Evolutionary conservation across 179 eudicot genomes (phyloP), one percentile per base, ranked within the genome.

Genomic region (Gypsophila paniculata): DNA sequence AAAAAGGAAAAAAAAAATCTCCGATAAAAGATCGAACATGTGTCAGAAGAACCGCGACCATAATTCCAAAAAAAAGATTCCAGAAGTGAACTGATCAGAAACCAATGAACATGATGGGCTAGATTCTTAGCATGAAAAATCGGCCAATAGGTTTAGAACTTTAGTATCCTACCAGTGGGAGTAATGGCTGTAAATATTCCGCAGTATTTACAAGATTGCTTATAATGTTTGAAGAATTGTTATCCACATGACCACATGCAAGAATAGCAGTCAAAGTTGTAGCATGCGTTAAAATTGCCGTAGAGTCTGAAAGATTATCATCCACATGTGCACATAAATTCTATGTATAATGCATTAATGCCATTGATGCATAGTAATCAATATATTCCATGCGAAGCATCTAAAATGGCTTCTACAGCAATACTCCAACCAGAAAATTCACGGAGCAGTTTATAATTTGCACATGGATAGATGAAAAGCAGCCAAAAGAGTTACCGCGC

Each of bases 401-500:
- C 8, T 17, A 62, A 13, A 29, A 11, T 62, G 10, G 5, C 13
- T 6, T 15, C 4, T 13, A n/a, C 67, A 65, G 49, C 51, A 44
- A 19, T 22, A 68, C 26, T 42, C 36, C 42, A 42, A 44, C 57
- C 66, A 15, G 23, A 15, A 59, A 42, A 71, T 60, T 57, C 8
- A 5, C 34, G 4, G 46, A 6, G 46, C 6, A 13, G 9, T 13
- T 8, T 23, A 11, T 26, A 18, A 17, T 15, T 11, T 17, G 18
- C 22, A 14, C 25, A 11, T 32, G 53, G 44, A 32, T 44, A 23
- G 36, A 60, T 42, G 0, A 29, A 39, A 57, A 3, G 38, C 13
- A 15, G 18, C 7, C n/a, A 2, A 21, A 22, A 7, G 13, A 49
- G 1, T 65, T 76, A 94, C 99, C 74, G 91, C 86, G 82, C 96